Percentiles rank a stretch among this genome's conserved stretches.
Conservation (phyloP, 2,329 filamentous ascomycete genomes). For the Pestalotiopsis sp. region DNA sequence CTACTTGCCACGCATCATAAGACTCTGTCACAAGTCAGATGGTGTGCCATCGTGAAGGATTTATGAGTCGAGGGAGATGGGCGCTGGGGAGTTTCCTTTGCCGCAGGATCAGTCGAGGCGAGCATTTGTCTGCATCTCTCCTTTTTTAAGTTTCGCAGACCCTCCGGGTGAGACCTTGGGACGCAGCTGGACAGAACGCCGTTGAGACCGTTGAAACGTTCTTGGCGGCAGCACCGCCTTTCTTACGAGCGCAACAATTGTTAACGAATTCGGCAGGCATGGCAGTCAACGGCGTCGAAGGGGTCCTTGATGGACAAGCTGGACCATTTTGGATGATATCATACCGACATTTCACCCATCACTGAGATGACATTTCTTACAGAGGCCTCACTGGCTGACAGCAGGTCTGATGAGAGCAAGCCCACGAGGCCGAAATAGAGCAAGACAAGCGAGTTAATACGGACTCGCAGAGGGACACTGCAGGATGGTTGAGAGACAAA, state of each 20-base stretch:
- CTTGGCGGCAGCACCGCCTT: neutral
- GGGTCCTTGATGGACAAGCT: neutral
- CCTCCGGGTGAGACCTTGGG: neutral
- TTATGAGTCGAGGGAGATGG: neutral
- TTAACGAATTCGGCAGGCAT: neutral
- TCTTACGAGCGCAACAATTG: neutral
- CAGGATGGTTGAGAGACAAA: too few relatives aligned
- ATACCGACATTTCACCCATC: too few relatives aligned
- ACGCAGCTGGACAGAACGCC: neutral
- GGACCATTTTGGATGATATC: neutral
- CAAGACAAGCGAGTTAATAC: too few relatives aligned
- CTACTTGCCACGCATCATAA: neutral
- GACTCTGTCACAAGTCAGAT: neutral
- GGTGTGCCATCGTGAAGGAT: neutral
- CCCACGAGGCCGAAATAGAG: too few relatives aligned
- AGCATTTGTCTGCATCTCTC: neutral
- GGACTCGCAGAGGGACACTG: too few relatives aligned
- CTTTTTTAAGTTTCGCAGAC: neutral
- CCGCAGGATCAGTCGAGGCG: neutral
- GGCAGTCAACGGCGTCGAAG: neutral
- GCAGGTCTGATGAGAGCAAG: too few relatives aligned
- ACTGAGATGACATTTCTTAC: too few relatives aligned
- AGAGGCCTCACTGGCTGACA: too few relatives aligned
- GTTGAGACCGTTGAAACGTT: neutral
- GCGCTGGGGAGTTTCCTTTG: neutral